phyloP scores from a whole-genome alignment of 2,329 filamentous ascomycete species.

The Neophaeococcomyces aloes region DNA sequence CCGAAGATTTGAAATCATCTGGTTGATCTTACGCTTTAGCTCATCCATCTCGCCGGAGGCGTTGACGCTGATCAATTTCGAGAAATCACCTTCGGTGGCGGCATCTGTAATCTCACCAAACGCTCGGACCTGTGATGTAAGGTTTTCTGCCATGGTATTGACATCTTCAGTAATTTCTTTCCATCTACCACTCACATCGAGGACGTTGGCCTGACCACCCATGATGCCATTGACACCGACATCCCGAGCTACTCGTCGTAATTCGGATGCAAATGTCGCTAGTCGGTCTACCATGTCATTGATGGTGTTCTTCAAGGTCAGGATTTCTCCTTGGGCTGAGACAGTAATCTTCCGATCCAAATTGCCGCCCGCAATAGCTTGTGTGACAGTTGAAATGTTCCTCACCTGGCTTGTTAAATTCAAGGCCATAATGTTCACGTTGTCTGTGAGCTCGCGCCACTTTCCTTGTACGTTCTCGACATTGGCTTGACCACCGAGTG shows the following conservation, averaged over 20 bases:
- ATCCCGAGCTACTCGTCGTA: slow-evolving; percentile 90
- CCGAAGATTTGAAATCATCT: slow-evolving; percentile 92
- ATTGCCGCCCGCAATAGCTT: slow-evolving; percentile 89
- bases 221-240: slow-evolving; percentile 97
- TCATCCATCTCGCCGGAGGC: slow-evolving; percentile 99
- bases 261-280: slow-evolving; percentile 90
- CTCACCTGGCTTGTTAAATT: slow-evolving; percentile 61
- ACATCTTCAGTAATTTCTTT: slow-evolving; percentile 97
- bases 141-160: slow-evolving; percentile 78
- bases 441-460: slow-evolving; percentile 57
- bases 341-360: slow-evolving; percentile 95
- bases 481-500: slow-evolving; percentile 53
- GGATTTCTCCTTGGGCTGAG: slow-evolving; percentile 86
- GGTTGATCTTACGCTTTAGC: slow-evolving; percentile 96
- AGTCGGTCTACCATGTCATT: slow-evolving; percentile 97
- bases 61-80: slow-evolving; percentile 90
- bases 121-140: slow-evolving; percentile 92
- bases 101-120: slow-evolving; percentile 98
- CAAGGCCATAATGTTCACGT: slow-evolving; percentile 57
- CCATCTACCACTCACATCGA: slow-evolving; percentile 87
- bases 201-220: slow-evolving; percentile 91
- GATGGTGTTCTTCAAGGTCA: slow-evolving; percentile 89
- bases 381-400: slow-evolving; percentile 86
- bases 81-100: slow-evolving; percentile 93
- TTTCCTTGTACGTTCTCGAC: slow-evolving; percentile 57